A percentile compares a stretch with the other conserved stretches of the same genome.
These are phyloP conservation scores for Ascochyta pisi DNA, from an alignment of 2,329 filamentous ascomycete species.

Conservation along the genomic window DNA sequence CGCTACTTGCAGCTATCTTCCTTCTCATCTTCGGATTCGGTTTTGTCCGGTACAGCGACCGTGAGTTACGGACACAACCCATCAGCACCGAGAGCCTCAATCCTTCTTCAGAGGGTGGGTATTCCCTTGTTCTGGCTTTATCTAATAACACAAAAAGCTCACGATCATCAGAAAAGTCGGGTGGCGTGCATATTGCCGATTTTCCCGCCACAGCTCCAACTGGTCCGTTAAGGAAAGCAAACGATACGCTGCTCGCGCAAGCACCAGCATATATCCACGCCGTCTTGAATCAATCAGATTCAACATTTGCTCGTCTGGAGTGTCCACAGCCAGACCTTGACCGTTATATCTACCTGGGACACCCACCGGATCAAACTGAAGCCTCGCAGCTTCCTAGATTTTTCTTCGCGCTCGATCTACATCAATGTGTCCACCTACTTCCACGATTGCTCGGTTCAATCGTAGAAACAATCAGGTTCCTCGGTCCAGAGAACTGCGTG, in stretches of 20 bases:
- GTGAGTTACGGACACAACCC: conserved; percentile 6
- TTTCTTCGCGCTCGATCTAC: conserved; percentile 63
- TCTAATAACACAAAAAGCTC: conserved; percentile 1
- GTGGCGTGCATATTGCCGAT: background rate
- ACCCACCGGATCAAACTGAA: conserved; percentile 7
- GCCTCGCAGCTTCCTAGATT: conserved; percentile 20
- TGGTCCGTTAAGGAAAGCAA: conserved; percentile 13
- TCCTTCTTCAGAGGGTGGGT: conserved; percentile 4
- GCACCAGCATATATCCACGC: conserved; percentile 24
- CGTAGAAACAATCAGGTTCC: conserved; percentile 57
- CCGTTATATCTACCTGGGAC: conserved; percentile 27
- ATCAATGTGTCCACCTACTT: conserved; percentile 55
- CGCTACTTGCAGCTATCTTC: conserved; percentile 18
- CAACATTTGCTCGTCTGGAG: conserved; percentile 24
- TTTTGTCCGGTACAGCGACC: conserved; percentile 17
- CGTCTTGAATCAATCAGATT: conserved; percentile 26
- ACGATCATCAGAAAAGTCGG: conserved; percentile 6
- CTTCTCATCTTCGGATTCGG: conserved; percentile 21
- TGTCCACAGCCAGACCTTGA: conserved; percentile 24
- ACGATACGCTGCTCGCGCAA: conserved; percentile 22
- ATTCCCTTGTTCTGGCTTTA: background rate
- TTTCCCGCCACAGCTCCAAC: conserved; percentile 2
- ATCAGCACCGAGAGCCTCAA: conserved; percentile 6
- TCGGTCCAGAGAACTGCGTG: conserved; percentile 59
- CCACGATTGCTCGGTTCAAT: conserved; percentile 61